These are phyloP conservation scores for Fraxinus excelsior DNA, from an alignment of 257 asterid genomes.

Conservation along the genomic window DNA sequence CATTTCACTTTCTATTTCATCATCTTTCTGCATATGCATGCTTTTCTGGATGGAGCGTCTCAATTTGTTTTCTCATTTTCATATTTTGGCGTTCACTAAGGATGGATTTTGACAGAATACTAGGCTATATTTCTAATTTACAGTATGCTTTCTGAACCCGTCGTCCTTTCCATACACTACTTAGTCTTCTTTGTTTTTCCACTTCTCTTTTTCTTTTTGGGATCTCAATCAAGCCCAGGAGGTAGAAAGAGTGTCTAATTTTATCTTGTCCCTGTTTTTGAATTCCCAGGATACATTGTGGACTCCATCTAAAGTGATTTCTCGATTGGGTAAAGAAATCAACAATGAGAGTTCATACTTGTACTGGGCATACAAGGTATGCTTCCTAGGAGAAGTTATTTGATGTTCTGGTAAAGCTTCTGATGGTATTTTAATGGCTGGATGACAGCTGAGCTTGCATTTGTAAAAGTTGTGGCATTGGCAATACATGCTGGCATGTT, in stretches of 20 bases:
- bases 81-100: background rate
- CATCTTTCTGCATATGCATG: constrained; percentile 5
- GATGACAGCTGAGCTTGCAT: background rate
- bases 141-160: constrained; percentile 1
- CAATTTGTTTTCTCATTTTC: background rate
- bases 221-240: background rate
- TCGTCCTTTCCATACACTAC: background rate
- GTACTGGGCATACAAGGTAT: constrained; percentile 92
- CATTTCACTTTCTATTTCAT: background rate
- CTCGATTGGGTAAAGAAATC: constrained; percentile 90
- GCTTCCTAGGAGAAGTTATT: constrained; percentile 15
- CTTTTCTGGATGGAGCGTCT: background rate
- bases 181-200: background rate
- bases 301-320: constrained; percentile 94
- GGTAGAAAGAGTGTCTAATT: background rate
- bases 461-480: background rate
- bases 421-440: background rate
- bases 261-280: constrained; percentile 15
- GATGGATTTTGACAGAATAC: background rate
- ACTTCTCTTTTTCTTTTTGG: background rate
- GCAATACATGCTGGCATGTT: background rate
- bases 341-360: constrained; percentile 78
- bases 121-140: constrained; percentile 14
- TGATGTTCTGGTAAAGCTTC: constrained; percentile 1
- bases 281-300: constrained; percentile 60